Conservation (phyloP, 305 asterid genomes). For the Fraxinus xanthoxyloides region DNA sequence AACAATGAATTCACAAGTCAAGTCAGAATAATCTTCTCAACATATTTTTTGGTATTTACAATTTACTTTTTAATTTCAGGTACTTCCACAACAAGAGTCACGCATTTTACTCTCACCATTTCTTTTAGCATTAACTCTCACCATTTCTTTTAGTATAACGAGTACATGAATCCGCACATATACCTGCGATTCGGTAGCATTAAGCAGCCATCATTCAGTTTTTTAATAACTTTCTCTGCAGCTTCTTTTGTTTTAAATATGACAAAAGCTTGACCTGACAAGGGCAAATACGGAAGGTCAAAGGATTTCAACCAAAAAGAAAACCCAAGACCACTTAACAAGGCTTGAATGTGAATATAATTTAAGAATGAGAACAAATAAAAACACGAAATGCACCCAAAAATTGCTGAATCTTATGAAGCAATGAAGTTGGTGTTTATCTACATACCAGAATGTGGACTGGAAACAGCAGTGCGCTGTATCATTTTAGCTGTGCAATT, state of each 20-base stretch:
- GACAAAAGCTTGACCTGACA: conserved; percentile 74
- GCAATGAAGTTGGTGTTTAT: not conserved
- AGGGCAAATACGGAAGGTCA: not conserved
- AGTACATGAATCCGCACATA: conserved; percentile 18
- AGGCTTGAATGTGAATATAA: not conserved
- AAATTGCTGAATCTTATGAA: conserved; percentile 6
- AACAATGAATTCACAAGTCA: not conserved
- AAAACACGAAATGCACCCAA: not conserved
- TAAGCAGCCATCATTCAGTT: conserved; percentile 63
- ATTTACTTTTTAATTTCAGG: not conserved
- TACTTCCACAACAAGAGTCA: not conserved
- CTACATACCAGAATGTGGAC: conserved; percentile 64
- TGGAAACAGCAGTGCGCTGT: conserved; percentile 59
- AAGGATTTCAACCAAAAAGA: not conserved
- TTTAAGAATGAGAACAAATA: not conserved
- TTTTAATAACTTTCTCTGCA: conserved; percentile 45
- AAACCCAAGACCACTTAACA: not conserved
- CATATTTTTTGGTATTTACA: not conserved
- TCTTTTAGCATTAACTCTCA: not conserved
- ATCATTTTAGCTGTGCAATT: conserved; percentile 60
- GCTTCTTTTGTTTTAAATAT: conserved; percentile 57
- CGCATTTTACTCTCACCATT: not conserved
- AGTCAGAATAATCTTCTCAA: not conserved
- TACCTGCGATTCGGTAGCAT: conserved; percentile 68
- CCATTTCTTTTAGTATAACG: not conserved